These are phyloP conservation scores for Clohesyomyces aquaticus DNA, from an alignment of 495 filamentous ascomycete species.

Conservation along the genomic window DNA sequence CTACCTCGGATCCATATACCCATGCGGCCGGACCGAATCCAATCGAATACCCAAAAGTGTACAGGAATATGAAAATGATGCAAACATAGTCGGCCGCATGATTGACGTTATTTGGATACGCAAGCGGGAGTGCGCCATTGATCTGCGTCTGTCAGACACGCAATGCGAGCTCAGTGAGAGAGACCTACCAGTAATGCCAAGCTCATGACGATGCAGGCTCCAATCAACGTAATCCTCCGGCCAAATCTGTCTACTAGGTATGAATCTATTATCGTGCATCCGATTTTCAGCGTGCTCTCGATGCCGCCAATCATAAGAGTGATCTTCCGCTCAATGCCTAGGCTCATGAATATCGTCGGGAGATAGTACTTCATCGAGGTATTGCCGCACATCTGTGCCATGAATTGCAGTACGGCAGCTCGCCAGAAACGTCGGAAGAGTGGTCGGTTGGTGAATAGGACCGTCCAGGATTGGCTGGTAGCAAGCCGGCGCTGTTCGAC, in stretches of 20 bases:
- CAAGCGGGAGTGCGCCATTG: conserved; percentile 56
- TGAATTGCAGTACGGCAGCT: conserved; percentile 56
- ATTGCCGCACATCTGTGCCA: conserved; percentile 60
- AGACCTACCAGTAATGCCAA: conserved; percentile 53
- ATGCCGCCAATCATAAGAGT: conserved; percentile 56
- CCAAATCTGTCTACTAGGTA: conserved; percentile 56
- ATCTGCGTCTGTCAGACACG: conserved; percentile 46
- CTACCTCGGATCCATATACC: conserved; percentile 62
- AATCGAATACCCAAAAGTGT: conserved; percentile 60
- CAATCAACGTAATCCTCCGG: conserved; percentile 50
- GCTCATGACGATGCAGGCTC: conserved; percentile 53
- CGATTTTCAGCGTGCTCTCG: conserved; percentile 57
- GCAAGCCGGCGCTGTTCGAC: conserved; percentile 28
- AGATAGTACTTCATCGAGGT: conserved; percentile 62
- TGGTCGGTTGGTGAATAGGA: conserved; percentile 36
- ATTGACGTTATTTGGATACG: conserved; percentile 57
- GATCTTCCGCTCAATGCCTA: conserved; percentile 52
- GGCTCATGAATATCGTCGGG: conserved; percentile 52
- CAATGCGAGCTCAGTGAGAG: neutral
- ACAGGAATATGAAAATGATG: conserved; percentile 62
- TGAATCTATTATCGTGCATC: conserved; percentile 55
- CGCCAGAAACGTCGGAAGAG: conserved; percentile 42
- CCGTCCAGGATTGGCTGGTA: conserved; percentile 23
- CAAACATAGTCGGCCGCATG: conserved; percentile 55
- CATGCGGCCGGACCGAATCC: conserved; percentile 61